Conservation (phyloP, 352 stramenopile genomes). For the Paralagenidium karlingii region DNA sequence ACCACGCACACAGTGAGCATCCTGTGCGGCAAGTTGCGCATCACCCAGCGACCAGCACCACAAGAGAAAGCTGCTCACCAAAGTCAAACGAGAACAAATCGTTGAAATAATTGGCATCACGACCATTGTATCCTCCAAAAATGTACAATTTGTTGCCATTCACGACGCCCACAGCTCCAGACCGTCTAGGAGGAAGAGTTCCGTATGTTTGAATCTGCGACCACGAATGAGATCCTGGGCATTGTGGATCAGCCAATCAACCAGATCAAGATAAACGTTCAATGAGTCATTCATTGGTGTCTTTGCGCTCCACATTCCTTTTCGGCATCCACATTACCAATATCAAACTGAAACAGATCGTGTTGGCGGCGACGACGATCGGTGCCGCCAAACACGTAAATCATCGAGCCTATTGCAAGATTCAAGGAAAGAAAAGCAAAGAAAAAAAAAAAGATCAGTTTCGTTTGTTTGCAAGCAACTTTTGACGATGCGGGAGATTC, state of each 20-base stretch:
- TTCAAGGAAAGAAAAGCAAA: too few species aligned
- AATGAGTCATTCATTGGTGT: neutral
- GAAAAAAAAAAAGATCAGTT: too few species aligned
- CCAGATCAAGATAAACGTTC: neutral
- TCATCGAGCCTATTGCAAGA: constrained; percentile 5
- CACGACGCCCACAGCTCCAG: constrained; percentile 65
- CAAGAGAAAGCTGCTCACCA: constrained; percentile 11
- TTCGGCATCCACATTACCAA: constrained; percentile 14
- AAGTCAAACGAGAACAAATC: constrained; percentile 85
- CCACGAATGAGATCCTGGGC: constrained; percentile 38
- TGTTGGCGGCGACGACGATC: constrained; percentile 67
- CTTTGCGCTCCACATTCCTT: neutral
- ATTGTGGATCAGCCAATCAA: neutral
- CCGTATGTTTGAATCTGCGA: constrained; percentile 59
- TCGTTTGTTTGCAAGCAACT: neutral
- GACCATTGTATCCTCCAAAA: constrained; percentile 83
- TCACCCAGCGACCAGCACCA: too few species aligned
- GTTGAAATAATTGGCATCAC: constrained; percentile 85
- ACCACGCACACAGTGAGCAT: neutral
- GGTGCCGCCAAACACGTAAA: constrained; percentile 83
- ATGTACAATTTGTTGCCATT: constrained; percentile 80
- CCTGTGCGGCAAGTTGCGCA: neutral
- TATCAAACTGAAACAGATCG: constrained; percentile 79
- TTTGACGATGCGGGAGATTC: neutral
- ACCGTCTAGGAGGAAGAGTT: constrained; percentile 47